These are phyloP conservation scores for Onygenales sp. DNA, from an alignment of 2,329 filamentous ascomycete species.

Conservation along the genomic window DNA sequence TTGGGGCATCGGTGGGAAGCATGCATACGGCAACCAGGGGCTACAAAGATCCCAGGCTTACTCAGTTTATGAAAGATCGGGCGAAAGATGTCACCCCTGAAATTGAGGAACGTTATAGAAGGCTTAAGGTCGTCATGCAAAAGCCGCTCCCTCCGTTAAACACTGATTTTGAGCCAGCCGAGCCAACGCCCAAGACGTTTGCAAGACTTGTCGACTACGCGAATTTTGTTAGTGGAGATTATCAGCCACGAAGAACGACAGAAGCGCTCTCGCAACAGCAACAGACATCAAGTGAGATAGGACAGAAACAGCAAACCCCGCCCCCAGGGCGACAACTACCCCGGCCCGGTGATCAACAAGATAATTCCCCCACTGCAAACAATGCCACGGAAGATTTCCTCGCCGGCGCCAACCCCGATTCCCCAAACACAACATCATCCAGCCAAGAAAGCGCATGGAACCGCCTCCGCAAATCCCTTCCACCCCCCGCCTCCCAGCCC, in stretches of 20 bases:
- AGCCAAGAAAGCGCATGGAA: conserved; percentile 27
- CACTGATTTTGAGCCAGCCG: no score
- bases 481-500: neutral
- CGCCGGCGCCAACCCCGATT: neutral
- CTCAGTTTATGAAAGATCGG: neutral
- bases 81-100: conserved; percentile 1
- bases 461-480: conserved; percentile 18
- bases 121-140: no score
- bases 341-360: neutral
- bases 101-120: neutral
- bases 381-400: neutral
- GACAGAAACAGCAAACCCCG: no score
- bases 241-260: no score
- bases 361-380: neutral
- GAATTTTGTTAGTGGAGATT: no score
- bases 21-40: neutral
- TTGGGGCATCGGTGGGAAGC: neutral
- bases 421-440: neutral
- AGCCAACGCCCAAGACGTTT: no score
- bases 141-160: no score
- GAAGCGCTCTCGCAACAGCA: no score
- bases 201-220: no score
- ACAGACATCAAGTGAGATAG: no score
- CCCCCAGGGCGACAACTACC: no score
- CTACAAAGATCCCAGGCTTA: conserved; percentile 3